These are phyloP conservation scores for Senna tora DNA, from an alignment of 306 rosid species.

Conservation along the genomic window DNA sequence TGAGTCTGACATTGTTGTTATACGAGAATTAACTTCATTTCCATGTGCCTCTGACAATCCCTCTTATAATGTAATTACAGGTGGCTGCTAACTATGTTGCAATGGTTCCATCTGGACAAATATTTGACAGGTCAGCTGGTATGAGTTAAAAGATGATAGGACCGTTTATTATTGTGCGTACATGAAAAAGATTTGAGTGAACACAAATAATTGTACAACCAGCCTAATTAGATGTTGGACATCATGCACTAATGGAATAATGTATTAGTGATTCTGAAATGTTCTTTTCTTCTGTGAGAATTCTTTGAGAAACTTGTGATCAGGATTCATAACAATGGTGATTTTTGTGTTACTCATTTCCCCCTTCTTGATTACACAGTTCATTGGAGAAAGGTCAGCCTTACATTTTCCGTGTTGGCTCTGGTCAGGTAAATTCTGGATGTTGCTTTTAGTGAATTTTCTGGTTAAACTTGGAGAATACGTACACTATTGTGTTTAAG, in stretches of 20 bases:
- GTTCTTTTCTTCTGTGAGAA: background rate
- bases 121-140: conserved; percentile 83
- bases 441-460: conserved; percentile 1
- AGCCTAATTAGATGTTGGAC: conserved; percentile 12
- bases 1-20: conserved; percentile 9
- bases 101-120: conserved; percentile 96
- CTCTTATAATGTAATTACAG: conserved; percentile 47
- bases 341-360: conserved; percentile 24
- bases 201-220: background rate
- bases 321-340: conserved; percentile 30
- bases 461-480: conserved; percentile 26
- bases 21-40: conserved; percentile 14
- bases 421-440: conserved; percentile 72
- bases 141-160: conserved; percentile 20
- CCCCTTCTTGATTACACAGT: conserved; percentile 50
- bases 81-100: conserved; percentile 97
- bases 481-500: conserved; percentile 8
- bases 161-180: conserved; percentile 20
- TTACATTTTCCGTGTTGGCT: conserved; percentile 86
- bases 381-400: conserved; percentile 88
- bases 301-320: conserved; percentile 13
- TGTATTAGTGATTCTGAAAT: conserved; percentile 9
- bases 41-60: conserved; percentile 21
- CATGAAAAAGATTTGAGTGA: conserved; percentile 21
- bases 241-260: conserved; percentile 9